Conservation (phyloP, 2,329 filamentous ascomycete species). For the Hypoxylon sp. region DNA sequence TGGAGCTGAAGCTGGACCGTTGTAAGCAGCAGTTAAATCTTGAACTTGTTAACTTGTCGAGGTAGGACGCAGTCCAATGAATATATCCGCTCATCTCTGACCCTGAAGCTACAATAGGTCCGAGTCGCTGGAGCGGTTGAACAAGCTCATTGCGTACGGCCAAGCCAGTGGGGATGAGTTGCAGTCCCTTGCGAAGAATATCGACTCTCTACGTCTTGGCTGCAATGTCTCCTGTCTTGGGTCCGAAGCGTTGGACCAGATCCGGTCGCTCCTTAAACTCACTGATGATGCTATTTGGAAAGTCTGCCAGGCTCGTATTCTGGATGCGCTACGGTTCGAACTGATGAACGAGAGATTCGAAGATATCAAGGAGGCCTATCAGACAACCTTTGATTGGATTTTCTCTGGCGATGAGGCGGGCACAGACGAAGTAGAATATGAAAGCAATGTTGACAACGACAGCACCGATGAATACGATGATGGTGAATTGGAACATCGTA, state of each 20-base stretch:
- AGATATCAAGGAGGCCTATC: conserved; percentile 31
- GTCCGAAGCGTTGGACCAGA: conserved; percentile 19
- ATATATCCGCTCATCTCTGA: conserved; percentile 1
- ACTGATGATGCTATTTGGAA: conserved; percentile 18
- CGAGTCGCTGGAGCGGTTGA: conserved; percentile 19
- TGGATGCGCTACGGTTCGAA: conserved; percentile 32
- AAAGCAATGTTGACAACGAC: not conserved
- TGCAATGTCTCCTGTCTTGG: conserved; percentile 25
- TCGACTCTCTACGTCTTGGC: conserved; percentile 23
- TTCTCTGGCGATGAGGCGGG: not conserved
- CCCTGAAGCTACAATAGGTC: conserved; percentile 9
- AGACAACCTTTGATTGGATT: conserved; percentile 36
- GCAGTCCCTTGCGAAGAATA: conserved; percentile 16
- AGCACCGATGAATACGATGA: not conserved
- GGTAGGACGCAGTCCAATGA: conserved; percentile 8
- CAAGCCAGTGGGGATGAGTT: conserved; percentile 21
- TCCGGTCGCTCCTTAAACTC: conserved; percentile 15
- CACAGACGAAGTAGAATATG: not conserved
- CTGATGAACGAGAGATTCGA: conserved; percentile 39
- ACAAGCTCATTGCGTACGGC: conserved; percentile 19
- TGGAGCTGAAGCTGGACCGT: conserved; percentile 22
- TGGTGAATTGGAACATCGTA: not conserved
- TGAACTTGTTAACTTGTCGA: conserved; percentile 19
- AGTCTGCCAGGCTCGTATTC: conserved; percentile 18
- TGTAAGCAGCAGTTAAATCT: conserved; percentile 29